Conservation (phyloP, 148 eudicot genomes). For the Silene uniflora region DNA sequence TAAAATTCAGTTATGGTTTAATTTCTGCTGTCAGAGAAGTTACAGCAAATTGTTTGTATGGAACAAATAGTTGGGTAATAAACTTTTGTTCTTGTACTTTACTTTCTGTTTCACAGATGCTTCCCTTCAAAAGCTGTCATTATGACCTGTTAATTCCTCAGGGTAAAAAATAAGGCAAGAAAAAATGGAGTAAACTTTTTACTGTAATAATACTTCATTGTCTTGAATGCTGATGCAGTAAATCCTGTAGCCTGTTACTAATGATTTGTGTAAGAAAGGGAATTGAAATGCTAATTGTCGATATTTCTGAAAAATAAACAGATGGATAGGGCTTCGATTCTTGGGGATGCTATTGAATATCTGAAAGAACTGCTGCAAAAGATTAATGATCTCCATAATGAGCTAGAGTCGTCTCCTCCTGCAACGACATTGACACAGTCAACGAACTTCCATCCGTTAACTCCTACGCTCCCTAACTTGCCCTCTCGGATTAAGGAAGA, state of each 20-base stretch:
- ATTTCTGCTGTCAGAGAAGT: constrained; percentile 11
- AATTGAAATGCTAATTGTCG: not conserved
- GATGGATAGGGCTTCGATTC: constrained; percentile 94
- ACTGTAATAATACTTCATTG: not conserved
- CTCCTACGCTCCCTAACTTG: constrained; percentile 66
- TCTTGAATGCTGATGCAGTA: not conserved
- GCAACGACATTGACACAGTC: constrained; percentile 50
- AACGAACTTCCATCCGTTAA: constrained; percentile 61
- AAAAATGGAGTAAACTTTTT: not conserved
- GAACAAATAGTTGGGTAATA: constrained; percentile 2
- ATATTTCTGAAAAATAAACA: constrained; percentile 12
- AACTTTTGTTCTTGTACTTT: constrained; percentile 7
- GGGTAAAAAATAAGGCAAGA: not conserved
- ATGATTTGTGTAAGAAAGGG: not conserved
- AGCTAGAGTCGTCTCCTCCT: constrained; percentile 64
- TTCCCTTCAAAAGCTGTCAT: not conserved
- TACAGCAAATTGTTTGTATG: constrained; percentile 10
- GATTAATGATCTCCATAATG: constrained; percentile 78
- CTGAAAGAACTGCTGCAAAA: constrained; percentile 73
- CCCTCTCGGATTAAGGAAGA: constrained; percentile 80
- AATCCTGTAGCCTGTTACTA: not conserved
- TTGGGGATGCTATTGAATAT: constrained; percentile 85
- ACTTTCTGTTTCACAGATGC: not conserved
- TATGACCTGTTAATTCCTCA: not conserved
- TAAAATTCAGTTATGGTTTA: not conserved